A percentile compares a stretch with the other conserved stretches of the same genome.
Conservation (phyloP, 1,284 basidiomycete species). For the Papiliotrema flavescens region DNA sequence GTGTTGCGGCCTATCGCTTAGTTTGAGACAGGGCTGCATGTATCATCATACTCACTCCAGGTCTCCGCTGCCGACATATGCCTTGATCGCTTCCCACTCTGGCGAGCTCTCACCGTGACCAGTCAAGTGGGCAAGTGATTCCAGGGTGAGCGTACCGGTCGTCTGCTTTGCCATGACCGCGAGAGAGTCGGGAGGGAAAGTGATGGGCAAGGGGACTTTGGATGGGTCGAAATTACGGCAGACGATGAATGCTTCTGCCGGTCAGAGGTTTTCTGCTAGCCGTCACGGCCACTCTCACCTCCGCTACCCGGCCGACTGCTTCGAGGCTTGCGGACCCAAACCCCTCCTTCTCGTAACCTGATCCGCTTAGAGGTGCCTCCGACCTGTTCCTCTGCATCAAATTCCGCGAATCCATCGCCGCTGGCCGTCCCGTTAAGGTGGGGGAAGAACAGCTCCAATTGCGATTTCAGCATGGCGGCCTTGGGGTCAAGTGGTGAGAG, state of each 20-base stretch:
- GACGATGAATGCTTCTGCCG: constrained; percentile 56
- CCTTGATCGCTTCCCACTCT: constrained; percentile 37
- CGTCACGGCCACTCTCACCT: constrained; percentile 27
- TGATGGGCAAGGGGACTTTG: constrained; percentile 34
- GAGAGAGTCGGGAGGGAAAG: constrained; percentile 26
- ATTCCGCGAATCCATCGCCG: constrained; percentile 14
- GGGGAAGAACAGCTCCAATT: constrained; percentile 53
- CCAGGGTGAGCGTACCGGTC: constrained; percentile 39
- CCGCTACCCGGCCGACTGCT: constrained; percentile 49
- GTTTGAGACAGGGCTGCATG: not conserved
- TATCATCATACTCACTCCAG: constrained; percentile 22
- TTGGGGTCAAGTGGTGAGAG: constrained; percentile 49
- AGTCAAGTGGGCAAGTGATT: constrained; percentile 29
- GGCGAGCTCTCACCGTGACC: constrained; percentile 3
- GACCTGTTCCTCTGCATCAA: constrained; percentile 12
- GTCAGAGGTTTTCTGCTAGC: not conserved
- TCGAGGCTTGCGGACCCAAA: constrained; percentile 49
- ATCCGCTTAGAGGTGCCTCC: not conserved
- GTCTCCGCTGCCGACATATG: constrained; percentile 41
- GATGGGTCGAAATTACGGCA: constrained; percentile 52
- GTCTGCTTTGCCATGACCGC: constrained; percentile 26
- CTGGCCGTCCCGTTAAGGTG: constrained; percentile 4
- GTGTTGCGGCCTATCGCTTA: not conserved
- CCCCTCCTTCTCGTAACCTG: constrained; percentile 33
- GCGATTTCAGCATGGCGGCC: constrained; percentile 51